Evolutionary conservation across 768 basidiomycete species (phyloP).

Genomic region (Lactarius vividus): DNA sequence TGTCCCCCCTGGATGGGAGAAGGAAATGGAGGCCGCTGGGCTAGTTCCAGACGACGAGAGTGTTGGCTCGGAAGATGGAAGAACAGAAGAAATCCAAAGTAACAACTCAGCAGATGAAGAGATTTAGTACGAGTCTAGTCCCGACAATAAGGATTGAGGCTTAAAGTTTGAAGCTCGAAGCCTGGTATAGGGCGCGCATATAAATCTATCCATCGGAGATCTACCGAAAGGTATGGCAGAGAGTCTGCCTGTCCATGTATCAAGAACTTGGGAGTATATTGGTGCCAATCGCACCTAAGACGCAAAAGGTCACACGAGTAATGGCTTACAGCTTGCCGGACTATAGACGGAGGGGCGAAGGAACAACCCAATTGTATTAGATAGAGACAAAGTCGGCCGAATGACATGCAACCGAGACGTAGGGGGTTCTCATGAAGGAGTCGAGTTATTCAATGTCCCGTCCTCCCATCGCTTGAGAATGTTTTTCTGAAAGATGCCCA

Average conservation of each 20-base stretch:
- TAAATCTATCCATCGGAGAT: background rate
- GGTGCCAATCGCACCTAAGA: background rate
- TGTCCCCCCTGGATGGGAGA: slow-evolving; percentile 49
- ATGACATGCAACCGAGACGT: background rate
- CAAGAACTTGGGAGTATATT: background rate
- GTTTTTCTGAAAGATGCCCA: slow-evolving; percentile 75
- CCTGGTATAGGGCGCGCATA: background rate
- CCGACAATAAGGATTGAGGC: background rate
- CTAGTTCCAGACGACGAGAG: background rate
- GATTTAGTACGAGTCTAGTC: background rate
- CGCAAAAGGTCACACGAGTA: background rate
- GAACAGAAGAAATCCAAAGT: background rate
- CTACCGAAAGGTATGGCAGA: background rate
- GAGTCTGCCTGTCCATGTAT: background rate
- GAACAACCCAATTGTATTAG: background rate
- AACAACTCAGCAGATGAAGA: slow-evolving; percentile 4
- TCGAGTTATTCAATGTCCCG: slow-evolving; percentile 49
- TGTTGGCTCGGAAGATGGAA: background rate
- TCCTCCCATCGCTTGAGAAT: slow-evolving; percentile 83
- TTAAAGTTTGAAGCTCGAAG: background rate
- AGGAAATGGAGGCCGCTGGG: slow-evolving; percentile 29
- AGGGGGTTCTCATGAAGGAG: background rate
- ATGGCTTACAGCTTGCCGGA: background rate
- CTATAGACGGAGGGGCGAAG: background rate
- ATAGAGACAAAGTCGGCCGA: background rate